Conservation (phyloP, 129 eudicot species). For the Deinandra increscens region DNA sequence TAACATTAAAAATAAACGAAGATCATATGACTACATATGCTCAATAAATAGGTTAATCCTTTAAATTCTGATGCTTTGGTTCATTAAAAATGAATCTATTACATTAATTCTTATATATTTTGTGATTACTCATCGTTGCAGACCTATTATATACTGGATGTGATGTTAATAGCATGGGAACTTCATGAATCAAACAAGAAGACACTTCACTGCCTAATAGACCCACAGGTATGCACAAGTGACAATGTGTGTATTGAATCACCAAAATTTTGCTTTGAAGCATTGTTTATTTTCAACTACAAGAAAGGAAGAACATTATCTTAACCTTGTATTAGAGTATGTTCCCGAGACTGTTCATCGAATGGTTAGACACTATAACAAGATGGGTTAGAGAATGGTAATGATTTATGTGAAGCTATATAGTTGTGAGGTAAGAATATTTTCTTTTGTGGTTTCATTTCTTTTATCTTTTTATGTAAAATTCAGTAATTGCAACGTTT, state of each 20-base stretch:
- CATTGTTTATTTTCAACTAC: conserved; percentile 93
- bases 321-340: conserved; percentile 82
- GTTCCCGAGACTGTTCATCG: conserved; percentile 87
- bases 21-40: too few species aligned
- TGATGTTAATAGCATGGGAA: too few species aligned
- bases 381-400: conserved; percentile 84
- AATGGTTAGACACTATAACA: conserved; percentile 73
- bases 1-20: too few species aligned
- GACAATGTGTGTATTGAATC: conserved; percentile 83
- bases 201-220: too few species aligned
- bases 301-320: conserved; percentile 71
- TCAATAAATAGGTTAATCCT: too few species aligned
- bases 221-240: too few species aligned
- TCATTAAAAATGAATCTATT: too few species aligned
- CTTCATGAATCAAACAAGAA: too few species aligned
- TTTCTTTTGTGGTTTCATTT: not conserved
- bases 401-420: conserved; percentile 82
- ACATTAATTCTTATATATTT: too few species aligned
- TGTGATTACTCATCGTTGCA: too few species aligned
- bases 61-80: too few species aligned
- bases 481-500: not conserved
- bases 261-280: conserved; percentile 78
- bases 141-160: too few species aligned
- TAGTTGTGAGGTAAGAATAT: conserved; percentile 57
- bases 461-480: not conserved